These are phyloP conservation scores for Kitagawia praeruptora DNA, from an alignment of 129 eudicot genomes.

Conservation along the genomic window DNA sequence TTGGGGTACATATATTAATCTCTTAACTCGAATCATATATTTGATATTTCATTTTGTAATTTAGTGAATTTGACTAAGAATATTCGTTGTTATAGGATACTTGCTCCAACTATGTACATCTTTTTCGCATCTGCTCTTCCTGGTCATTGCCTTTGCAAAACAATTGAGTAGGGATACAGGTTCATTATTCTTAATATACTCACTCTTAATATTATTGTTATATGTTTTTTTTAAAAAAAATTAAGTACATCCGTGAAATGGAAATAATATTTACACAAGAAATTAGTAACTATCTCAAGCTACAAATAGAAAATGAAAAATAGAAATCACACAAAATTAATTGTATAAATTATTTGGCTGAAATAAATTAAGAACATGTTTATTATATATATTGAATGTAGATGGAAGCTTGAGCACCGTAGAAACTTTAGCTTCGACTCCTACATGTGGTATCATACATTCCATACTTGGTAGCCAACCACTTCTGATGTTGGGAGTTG, in stretches of 20 bases:
- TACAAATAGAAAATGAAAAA: neutral
- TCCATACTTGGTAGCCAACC: slow-evolving; percentile 45
- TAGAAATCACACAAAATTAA: neutral
- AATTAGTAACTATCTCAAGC: neutral
- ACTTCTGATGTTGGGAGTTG: slow-evolving; percentile 39
- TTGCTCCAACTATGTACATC: slow-evolving; percentile 11
- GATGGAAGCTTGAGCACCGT: slow-evolving; percentile 36
- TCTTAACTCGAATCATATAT: neutral
- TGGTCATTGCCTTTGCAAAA: slow-evolving; percentile 12
- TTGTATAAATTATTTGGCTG: too few species aligned
- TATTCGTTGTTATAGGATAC: neutral
- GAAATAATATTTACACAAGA: neutral
- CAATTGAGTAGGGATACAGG: slow-evolving; percentile 15
- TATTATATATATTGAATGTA: neutral
- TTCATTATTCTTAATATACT: neutral
- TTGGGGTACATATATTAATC: slow-evolving; percentile 26
- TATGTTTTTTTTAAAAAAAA: neutral
- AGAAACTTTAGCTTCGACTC: slow-evolving; percentile 30
- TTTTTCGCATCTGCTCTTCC: slow-evolving; percentile 15
- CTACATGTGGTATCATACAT: slow-evolving; percentile 36
- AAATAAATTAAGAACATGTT: neutral
- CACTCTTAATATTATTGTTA: neutral
- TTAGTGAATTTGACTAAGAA: neutral
- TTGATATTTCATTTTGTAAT: neutral
- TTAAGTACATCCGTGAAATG: neutral